Conservation (phyloP, 2,329 filamentous ascomycete species). For the Paecilomyces sp. region DNA sequence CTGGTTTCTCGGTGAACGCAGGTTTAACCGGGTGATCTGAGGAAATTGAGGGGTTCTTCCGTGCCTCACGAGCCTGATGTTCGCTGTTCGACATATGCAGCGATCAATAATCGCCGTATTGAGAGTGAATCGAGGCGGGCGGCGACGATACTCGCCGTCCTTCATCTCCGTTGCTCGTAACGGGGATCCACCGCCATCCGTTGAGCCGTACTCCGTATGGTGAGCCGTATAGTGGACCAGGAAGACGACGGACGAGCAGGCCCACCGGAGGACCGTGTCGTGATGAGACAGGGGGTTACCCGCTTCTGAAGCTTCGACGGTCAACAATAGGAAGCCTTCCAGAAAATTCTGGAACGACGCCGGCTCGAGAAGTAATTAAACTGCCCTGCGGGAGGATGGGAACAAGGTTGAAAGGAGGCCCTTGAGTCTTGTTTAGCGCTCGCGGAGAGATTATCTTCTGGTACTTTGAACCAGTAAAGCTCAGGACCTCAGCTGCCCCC, state of each 20-base stretch:
- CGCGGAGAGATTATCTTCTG: not conserved
- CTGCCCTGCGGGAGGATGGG: not conserved
- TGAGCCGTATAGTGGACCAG: not conserved
- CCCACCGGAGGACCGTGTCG: not conserved
- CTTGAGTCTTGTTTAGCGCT: not conserved
- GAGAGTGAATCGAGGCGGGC: not conserved
- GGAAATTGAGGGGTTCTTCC: not conserved
- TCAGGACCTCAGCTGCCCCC: not conserved
- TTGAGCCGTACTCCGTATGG: not conserved
- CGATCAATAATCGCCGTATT: not conserved
- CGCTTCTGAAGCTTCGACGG: not conserved
- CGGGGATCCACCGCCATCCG: not conserved
- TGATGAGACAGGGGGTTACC: not conserved
- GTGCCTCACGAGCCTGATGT: not conserved
- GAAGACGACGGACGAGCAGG: not conserved
- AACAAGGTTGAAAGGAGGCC: not conserved
- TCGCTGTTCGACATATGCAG: not conserved
- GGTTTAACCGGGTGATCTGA: not conserved
- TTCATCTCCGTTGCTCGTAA: not conserved
- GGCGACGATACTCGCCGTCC: not conserved
- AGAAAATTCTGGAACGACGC: not conserved
- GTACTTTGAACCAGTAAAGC: not conserved
- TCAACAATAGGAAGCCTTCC: not conserved
- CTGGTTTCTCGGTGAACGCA: not conserved
- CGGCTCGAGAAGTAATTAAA: not conserved